A percentile compares a stretch with the other conserved stretches of the same genome.
Conservation (phyloP, 495 filamentous ascomycete genomes). For the Neurospora pannonica region DNA sequence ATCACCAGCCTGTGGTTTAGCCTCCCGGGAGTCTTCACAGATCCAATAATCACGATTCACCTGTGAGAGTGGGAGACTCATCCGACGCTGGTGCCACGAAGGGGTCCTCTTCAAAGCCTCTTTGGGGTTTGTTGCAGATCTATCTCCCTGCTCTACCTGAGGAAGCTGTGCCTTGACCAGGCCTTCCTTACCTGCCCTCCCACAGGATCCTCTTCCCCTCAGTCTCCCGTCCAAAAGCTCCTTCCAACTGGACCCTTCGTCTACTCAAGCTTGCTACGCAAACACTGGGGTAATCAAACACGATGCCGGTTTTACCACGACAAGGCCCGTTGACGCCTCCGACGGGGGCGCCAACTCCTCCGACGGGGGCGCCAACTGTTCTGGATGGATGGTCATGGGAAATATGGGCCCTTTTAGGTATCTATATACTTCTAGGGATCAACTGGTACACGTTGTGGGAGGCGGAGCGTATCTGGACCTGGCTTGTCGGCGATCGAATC, state of each 20-base stretch:
- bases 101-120: not conserved
- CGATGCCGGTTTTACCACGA: no score
- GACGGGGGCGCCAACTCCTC: no score
- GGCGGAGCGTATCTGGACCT: no score
- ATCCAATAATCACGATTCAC: not conserved
- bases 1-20: not conserved
- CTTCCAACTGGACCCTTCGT: not conserved
- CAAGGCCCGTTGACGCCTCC: no score
- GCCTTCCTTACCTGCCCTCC: not conserved
- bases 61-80: not conserved
- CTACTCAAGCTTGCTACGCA: not conserved
- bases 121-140: not conserved
- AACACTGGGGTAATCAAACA: no score
- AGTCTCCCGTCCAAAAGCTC: not conserved
- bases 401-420: no score
- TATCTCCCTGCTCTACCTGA: not conserved
- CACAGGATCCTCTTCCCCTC: not conserved
- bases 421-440: no score
- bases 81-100: not conserved
- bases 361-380: no score
- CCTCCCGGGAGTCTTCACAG: not conserved
- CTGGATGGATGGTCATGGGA: no score
- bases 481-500: no score
- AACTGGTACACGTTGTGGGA: no score
- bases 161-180: not conserved